These are phyloP conservation scores for Creolimax fragrantissima DNA, from an alignment of 78 protist species.

Conservation along the genomic window DNA sequence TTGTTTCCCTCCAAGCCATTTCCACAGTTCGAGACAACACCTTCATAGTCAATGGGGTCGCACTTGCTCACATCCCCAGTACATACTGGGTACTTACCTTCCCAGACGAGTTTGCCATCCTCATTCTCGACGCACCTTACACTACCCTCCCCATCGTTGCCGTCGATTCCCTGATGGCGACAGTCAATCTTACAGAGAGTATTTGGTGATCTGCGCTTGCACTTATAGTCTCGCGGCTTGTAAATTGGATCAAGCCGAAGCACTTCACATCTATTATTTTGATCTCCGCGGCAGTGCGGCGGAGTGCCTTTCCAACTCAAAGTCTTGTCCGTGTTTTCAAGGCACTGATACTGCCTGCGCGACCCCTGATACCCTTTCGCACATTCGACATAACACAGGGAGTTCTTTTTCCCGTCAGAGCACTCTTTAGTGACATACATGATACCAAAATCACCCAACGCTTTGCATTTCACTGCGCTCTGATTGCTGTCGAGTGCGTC, in stretches of 20 bases:
- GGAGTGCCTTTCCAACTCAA: neutral
- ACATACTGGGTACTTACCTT: neutral
- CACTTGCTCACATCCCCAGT: neutral
- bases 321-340: neutral
- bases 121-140: neutral
- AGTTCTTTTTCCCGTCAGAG: neutral
- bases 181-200: neutral
- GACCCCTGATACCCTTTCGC: neutral
- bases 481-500: neutral
- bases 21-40: neutral
- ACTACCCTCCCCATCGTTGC: neutral
- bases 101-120: neutral
- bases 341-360: neutral
- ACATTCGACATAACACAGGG: neutral
- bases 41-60: neutral
- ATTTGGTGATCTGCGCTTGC: neutral
- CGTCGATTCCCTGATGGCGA: neutral
- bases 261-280: neutral
- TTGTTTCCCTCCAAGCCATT: neutral
- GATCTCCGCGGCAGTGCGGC: neutral
- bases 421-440: neutral
- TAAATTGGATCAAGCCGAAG: neutral
- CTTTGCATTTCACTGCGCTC: neutral
- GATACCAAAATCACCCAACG: neutral
- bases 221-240: neutral